Conservation (phyloP, 1,284 basidiomycete genomes). For the Paramarasmius palmivorus region DNA sequence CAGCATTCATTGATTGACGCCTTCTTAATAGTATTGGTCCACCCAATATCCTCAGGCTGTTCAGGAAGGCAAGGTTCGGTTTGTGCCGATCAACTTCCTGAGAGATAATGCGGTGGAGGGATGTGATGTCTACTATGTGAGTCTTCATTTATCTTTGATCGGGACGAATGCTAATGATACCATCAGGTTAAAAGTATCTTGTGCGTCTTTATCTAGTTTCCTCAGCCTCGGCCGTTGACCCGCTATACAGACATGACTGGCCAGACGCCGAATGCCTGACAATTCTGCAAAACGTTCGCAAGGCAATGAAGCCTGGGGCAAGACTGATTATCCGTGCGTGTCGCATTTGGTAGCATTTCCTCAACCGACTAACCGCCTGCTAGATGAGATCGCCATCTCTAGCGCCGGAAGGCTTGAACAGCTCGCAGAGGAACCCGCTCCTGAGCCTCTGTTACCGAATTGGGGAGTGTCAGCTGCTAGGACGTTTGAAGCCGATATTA, state of each 20-base stretch:
- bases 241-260: slow-evolving; percentile 26
- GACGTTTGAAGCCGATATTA: slow-evolving; percentile 28
- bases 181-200: slow-evolving; percentile 13
- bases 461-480: slow-evolving; percentile 25
- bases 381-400: too few relatives aligned
- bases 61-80: slow-evolving; percentile 32
- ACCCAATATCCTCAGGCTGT: slow-evolving; percentile 25
- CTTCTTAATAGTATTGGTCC: slow-evolving; percentile 3
- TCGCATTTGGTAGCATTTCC: too few relatives aligned
- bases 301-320: slow-evolving; percentile 27
- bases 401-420: too few relatives aligned
- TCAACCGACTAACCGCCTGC: too few relatives aligned
- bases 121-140: slow-evolving; percentile 47
- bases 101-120: slow-evolving; percentile 35
- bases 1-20: too few relatives aligned
- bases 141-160: slow-evolving; percentile 15
- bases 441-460: slow-evolving; percentile 26
- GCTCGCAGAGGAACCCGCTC: slow-evolving; percentile 15
- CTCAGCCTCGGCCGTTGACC: not conserved
- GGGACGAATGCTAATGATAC: too few relatives aligned
- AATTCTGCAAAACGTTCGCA: slow-evolving; percentile 26
- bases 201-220: not conserved
- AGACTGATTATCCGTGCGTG: slow-evolving; percentile 29
- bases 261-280: slow-evolving; percentile 23
- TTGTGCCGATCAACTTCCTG: slow-evolving; percentile 47